Evolutionary conservation across 306 rosid genomes (phyloP).

Genomic region (Inga laurina): DNA sequence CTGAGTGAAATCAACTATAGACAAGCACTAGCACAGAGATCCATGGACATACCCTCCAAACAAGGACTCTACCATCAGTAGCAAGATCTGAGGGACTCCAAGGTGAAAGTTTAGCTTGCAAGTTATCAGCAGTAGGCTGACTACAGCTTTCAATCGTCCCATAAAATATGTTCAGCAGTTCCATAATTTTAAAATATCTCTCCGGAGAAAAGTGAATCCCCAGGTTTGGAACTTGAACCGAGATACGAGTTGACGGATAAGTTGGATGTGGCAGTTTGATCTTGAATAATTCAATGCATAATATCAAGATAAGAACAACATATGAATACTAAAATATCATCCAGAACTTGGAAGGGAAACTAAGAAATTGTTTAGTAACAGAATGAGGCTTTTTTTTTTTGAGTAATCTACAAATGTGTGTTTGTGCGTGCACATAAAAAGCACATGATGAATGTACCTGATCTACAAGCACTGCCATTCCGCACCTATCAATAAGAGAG

Average conservation of each 20-base stretch:
- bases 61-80: slow-evolving; percentile 78
- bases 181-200: slow-evolving; percentile 76
- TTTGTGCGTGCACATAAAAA: background rate
- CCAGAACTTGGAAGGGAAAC: background rate
- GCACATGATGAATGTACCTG: slow-evolving; percentile 53
- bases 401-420: background rate
- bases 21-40: slow-evolving; percentile 11
- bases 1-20: background rate
- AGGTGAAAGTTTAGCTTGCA: slow-evolving; percentile 54
- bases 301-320: slow-evolving; percentile 23
- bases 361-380: background rate
- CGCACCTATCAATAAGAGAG: slow-evolving; percentile 92
- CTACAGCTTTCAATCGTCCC: slow-evolving; percentile 63
- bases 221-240: slow-evolving; percentile 94
- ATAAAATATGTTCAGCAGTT: slow-evolving; percentile 59
- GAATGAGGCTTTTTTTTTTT: background rate
- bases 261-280: slow-evolving; percentile 94
- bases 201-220: slow-evolving; percentile 89
- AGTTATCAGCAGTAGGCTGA: slow-evolving; percentile 55
- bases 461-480: slow-evolving; percentile 91
- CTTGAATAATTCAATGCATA: slow-evolving; percentile 42
- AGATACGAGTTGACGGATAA: slow-evolving; percentile 83
- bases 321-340: slow-evolving; percentile 6
- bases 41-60: slow-evolving; percentile 73
- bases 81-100: slow-evolving; percentile 79